Evolutionary conservation across 192 early-diverging fungal species (phyloP), one percentile per base, ranked within the genome.

Genomic region (Backusella australiensis): DNA sequence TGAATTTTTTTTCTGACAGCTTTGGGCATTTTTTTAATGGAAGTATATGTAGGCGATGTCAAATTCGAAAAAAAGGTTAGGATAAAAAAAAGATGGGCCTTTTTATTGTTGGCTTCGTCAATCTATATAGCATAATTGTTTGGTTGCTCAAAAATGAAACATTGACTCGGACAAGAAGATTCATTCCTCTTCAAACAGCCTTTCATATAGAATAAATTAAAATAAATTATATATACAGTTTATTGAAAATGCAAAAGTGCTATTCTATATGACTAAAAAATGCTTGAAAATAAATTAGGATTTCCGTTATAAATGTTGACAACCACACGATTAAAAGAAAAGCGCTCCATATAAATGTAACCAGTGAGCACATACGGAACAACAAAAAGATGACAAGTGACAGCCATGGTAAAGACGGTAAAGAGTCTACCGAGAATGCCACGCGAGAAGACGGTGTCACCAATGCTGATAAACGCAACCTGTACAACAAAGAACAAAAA

Each of bases 401-500:
- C 23, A 1, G 46, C 53, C 73, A 74, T 74, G 29, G 34, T 52
- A 17, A 41, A 23, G 9, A 74, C 15, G 3, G 73, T 59, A 42
- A 34, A 74, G 2, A 41, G 12, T 49, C 35, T 35, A 7, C 73
- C 73, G 9, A 49, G 17, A 21, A 29, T 65, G 39, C 73, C 73
- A 12, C 46, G 35, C 26, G 32, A 15, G 8, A 74, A 41, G 26
- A 74, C 17, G 8, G 12, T 63, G 36, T 74, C 73, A 42, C 73
- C 73, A 32, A 74, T 66, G 26, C 23, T 29, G 34, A 74, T 65
- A 7, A 23, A 26, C 65, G 11, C 6, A 15, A 65, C 46, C 39
- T 74, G 73, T 38, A 59, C 29, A 14, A 65, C 73, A 49, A 74
- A 74, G 15, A 74, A 74, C 36, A 74, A 26, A 41, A 59, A 67